Evolutionary conservation across 768 basidiomycete species (phyloP).

Genomic region (Mycena alexandri): DNA sequence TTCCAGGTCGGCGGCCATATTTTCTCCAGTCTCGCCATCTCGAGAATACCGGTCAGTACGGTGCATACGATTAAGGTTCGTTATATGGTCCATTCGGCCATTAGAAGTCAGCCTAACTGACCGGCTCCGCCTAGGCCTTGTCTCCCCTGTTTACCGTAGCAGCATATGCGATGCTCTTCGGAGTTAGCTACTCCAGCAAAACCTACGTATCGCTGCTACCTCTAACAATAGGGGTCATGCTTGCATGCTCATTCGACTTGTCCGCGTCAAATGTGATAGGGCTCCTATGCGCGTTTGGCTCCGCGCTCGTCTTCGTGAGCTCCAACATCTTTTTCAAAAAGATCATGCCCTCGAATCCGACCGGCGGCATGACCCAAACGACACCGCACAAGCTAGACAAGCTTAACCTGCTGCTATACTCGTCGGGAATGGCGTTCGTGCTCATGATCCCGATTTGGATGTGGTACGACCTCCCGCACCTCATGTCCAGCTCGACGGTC

Average conservation of each 20-base stretch:
- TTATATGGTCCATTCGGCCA: conserved; percentile 7
- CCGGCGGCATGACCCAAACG: conserved; percentile 48
- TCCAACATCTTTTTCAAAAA: conserved; percentile 99
- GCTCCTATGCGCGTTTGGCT: conserved; percentile 95
- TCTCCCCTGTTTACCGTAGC: conserved; percentile 98
- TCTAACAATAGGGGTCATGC: conserved; percentile 95
- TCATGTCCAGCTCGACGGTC: conserved; percentile 57
- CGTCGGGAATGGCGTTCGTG: conserved; percentile 92
- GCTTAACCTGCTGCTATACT: conserved; percentile 95
- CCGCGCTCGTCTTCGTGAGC: conserved; percentile 95
- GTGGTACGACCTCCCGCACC: conserved; percentile 84
- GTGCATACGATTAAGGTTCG: conserved; percentile 98
- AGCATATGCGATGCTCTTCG: conserved; percentile 93
- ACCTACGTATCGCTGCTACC: conserved; percentile 97
- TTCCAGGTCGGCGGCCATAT: conserved; percentile 99
- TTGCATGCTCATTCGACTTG: conserved; percentile 94
- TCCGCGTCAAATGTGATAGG: conserved; percentile 89
- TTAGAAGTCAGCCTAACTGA: conserved; percentile 2
- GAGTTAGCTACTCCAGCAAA: conserved; percentile 91
- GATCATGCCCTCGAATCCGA: conserved; percentile 82
- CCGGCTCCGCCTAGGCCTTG: conserved; percentile 72
- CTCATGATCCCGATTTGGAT: conserved; percentile 98
- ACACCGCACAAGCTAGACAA: conserved; percentile 91
- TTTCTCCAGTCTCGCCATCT: conserved; percentile 97
- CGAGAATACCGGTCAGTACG: conserved; percentile 95